Percentiles rank a stretch among this genome's conserved stretches.
phyloP scores from a whole-genome alignment of 176 grass and related monocot genomes.

The Avena insularis region DNA sequence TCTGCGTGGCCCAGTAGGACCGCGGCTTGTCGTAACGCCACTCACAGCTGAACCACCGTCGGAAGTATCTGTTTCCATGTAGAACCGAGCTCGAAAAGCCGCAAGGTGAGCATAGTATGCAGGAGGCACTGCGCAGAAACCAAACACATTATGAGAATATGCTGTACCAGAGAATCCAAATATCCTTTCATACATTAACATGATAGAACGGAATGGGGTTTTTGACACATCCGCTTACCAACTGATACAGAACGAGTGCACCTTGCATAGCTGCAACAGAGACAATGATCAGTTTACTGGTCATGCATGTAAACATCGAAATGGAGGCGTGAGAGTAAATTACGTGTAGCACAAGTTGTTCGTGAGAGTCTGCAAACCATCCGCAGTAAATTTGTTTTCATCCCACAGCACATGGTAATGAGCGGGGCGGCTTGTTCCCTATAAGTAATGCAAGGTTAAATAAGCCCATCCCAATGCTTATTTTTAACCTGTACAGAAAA shows the following conservation, averaged over 20 bases:
- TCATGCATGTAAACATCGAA: conserved; percentile 5
- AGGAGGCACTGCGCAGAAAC: conserved; percentile 58
- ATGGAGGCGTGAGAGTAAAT: neutral
- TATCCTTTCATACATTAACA: neutral
- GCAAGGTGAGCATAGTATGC: conserved; percentile 71
- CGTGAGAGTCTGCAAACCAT: conserved; percentile 69
- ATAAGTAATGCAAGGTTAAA: conserved; percentile 29
- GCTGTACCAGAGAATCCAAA: neutral
- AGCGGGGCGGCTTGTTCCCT: conserved; percentile 79
- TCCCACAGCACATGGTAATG: conserved; percentile 88
- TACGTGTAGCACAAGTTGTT: conserved; percentile 92
- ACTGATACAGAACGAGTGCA: conserved; percentile 71
- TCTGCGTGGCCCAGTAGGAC: conserved; percentile 36
- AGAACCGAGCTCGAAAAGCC: conserved; percentile 67
- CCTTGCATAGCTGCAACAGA: conserved; percentile 62
- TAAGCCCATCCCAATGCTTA: neutral
- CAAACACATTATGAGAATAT: conserved; percentile 1
- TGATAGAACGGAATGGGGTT: neutral
- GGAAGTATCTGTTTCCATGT: conserved; percentile 61
- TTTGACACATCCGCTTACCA: conserved; percentile 42
- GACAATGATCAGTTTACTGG: conserved; percentile 10
- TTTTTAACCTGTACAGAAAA: conserved; percentile 30
- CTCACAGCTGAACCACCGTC: conserved; percentile 58
- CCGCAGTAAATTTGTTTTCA: conserved; percentile 73
- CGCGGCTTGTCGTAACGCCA: conserved; percentile 37